Evolutionary conservation across 345 rosid species (phyloP), one percentile per base, ranked within the genome.

Genomic region (Eucalyptus curtisii): DNA sequence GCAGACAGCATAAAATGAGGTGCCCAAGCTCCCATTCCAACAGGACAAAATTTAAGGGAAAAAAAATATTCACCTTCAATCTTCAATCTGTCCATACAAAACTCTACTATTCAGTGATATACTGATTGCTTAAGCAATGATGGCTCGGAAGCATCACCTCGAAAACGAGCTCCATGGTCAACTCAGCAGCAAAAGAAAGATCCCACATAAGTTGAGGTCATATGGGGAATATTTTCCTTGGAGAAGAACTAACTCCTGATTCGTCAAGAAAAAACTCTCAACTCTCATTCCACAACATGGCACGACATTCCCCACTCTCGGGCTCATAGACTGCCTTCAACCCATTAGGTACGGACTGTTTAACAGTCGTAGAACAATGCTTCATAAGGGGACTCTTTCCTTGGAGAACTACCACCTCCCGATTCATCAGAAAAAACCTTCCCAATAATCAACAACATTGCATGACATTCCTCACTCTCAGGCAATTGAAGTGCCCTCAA

Each of bases 91-190:
- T 11, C 45, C 82, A 76, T 2, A 76, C 7, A 14, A 76, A 61
- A 61, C 68, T 30, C 33, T 61, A 12, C n/a, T n/a, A 64, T 64
- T 15, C 37, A 7, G 20, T 14, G 6, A 64, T n/a, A 15, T n/a
- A 15, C 37, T n/a, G 76, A n/a, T 64, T 64, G 76, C 37, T n/a
- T n/a, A 64, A 64, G 19, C 10, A 0, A 64, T n/a, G 37, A 64
- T 7, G 40, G 76, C 76, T 64, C 6, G 3, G 10, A 64, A 64
- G 76, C 40, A n/a, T 64, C 40, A 64, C 76, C 76, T 64, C 10
- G 0, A 64, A 14, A 64, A n/a, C 40, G 0, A 14, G 37, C 10
- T 64, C 20, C 40, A 0, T 64, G 0, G 20, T 64, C 31, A 14
- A 64, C 76, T 64, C 0, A 0, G 76, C 76, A n/a, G 76, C 76